phyloP scores from a whole-genome alignment of 2,329 filamentous ascomycete genomes.

The Cadophora luteo-olivacea region DNA sequence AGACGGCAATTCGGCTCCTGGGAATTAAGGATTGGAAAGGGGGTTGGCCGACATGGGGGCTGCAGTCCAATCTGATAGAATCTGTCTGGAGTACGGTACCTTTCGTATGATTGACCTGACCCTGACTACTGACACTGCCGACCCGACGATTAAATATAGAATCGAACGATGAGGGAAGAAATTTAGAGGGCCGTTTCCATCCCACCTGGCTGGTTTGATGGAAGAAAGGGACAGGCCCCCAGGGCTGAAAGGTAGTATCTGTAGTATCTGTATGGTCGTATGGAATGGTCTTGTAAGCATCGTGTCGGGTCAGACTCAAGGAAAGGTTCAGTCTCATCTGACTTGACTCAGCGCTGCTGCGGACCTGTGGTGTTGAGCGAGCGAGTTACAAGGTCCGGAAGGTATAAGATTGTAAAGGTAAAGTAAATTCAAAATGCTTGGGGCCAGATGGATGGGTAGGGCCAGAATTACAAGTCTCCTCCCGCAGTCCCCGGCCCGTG shows the following conservation, averaged over 20 bases:
- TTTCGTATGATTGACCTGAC: neutral
- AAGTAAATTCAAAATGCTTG: neutral
- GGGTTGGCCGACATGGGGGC: neutral
- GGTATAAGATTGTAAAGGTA: neutral
- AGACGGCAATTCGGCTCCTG: slow-evolving; percentile 21
- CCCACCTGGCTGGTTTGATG: neutral
- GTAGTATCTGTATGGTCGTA: slow-evolving; percentile 15
- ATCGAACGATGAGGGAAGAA: neutral
- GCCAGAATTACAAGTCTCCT: neutral
- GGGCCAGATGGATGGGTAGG: neutral
- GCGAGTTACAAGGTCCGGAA: neutral
- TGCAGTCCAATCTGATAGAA: slow-evolving; percentile 1
- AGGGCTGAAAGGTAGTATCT: slow-evolving; percentile 15
- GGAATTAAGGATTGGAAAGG: slow-evolving; percentile 26
- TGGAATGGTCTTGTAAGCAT: slow-evolving; percentile 6
- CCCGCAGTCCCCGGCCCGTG: neutral
- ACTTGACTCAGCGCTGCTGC: slow-evolving; percentile 21
- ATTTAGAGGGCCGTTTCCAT: neutral
- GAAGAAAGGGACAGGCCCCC: neutral
- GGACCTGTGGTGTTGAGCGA: slow-evolving; percentile 3
- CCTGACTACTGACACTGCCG: slow-evolving; percentile 1
- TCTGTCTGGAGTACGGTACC: neutral
- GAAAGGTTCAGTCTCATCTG: slow-evolving; percentile 15
- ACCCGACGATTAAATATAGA: slow-evolving; percentile 14
- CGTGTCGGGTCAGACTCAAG: slow-evolving; percentile 22